Evolutionary conservation across 2,329 filamentous ascomycete genomes (phyloP), one percentile per base, ranked within the genome.

Genomic region (Graphilbum sp.): DNA sequence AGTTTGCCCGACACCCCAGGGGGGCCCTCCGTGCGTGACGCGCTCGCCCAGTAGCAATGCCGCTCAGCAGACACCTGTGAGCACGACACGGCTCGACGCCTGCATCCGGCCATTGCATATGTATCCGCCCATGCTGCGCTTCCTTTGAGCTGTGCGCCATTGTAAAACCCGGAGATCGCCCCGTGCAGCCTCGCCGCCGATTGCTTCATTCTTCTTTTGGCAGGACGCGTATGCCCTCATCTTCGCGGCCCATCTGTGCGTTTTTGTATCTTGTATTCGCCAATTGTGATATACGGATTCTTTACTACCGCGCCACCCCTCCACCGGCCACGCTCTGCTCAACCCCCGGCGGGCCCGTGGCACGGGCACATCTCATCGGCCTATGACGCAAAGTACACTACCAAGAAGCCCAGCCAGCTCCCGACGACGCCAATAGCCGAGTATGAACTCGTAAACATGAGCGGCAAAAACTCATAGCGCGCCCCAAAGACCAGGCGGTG

Each of bases 401-500:
- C 82, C 62, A 87, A 74, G 55, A 94, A 95, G 10, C 90, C 87
- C 31, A 95, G 51, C 88, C 88, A 96, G 59, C 90, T 96, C 3
- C 85, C 86, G 16, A 95, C 75, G 1, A 96, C 87, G n/a, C 90
- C 90, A 41, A 96, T 65, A 5, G 90, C 90, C 25, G 81, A 84
- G 57, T 96, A 98, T 12, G 83, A 81, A 63, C 88, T 96, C 48
- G 79, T 95, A 54, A 96, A 90, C 88, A 98, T 96, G 49, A 96
- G 63, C 20, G 90, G 90, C 39, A 98, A 59, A 56, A 96, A 98
- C 58, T 95, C 85, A 50, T 82, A 84, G 45, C 65, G 72, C 50
- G 75, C 70, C 0, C 86, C 86, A 60, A 94, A 95, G 5, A 92
- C 61, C n/a, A 88, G 56, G 35, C 74, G 70, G 56, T 98, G 90